phyloP scores from a whole-genome alignment of 2,329 filamentous ascomycete species.

The Ophiostoma australiae region DNA sequence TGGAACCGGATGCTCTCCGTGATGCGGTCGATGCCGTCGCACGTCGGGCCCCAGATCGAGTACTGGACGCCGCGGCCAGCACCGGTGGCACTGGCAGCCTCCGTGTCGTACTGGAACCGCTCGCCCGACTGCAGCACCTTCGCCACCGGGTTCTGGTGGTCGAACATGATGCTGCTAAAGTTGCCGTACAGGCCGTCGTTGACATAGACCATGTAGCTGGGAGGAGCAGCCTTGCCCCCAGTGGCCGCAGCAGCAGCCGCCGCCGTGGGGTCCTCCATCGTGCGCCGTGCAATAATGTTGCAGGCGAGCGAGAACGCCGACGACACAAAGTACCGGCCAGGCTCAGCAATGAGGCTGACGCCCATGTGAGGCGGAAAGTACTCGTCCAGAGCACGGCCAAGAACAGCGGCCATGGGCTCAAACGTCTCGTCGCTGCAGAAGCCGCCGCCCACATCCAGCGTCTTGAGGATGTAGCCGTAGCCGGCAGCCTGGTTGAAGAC shows the following conservation, averaged over 20 bases:
- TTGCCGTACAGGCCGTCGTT: slow-evolving; percentile 98
- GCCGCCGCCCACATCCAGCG: slow-evolving; percentile 88
- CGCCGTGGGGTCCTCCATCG: slow-evolving; percentile 62
- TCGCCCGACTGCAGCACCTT: slow-evolving; percentile 66
- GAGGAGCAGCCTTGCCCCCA: slow-evolving; percentile 51
- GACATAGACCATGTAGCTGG: slow-evolving; percentile 92
- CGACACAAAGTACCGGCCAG: slow-evolving; percentile 92
- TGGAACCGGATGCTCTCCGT: slow-evolving; percentile 72
- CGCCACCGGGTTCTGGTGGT: slow-evolving; percentile 87
- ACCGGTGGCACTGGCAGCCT: slow-evolving; percentile 31
- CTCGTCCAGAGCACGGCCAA: slow-evolving; percentile 73
- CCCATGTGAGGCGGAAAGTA: slow-evolving; percentile 72
- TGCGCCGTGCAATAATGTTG: slow-evolving; percentile 92
- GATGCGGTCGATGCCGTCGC: slow-evolving; percentile 96
- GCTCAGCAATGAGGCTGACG: slow-evolving; percentile 88
- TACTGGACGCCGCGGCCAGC: slow-evolving; percentile 62
- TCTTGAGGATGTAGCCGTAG: slow-evolving; percentile 75
- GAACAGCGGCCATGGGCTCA: slow-evolving; percentile 77
- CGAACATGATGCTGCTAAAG: slow-evolving; percentile 98
- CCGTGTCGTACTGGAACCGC: slow-evolving; percentile 54
- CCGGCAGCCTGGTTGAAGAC: slow-evolving; percentile 81
- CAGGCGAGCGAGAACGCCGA: slow-evolving; percentile 90
- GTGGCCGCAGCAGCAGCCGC: background rate
- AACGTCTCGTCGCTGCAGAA: slow-evolving; percentile 82
- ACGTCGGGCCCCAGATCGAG: slow-evolving; percentile 97